Evolutionary conservation across 1,284 basidiomycete species (phyloP).

Genomic region (Trichosporon sp.): DNA sequence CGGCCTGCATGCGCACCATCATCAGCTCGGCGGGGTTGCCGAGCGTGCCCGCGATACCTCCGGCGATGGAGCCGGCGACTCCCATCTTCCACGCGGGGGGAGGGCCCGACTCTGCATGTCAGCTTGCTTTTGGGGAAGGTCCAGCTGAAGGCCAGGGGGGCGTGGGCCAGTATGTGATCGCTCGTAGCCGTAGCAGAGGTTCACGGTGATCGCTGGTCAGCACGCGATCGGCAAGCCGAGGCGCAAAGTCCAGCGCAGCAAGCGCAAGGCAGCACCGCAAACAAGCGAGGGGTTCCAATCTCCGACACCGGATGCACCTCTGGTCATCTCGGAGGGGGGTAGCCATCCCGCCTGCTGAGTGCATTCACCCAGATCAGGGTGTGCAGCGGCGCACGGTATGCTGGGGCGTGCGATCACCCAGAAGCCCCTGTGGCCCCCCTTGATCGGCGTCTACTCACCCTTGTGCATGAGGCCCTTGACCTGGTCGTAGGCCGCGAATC

Average conservation of each 20-base stretch:
- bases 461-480: conserved; percentile 75
- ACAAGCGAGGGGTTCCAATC: background rate
- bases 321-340: background rate
- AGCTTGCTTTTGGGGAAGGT: background rate
- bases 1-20: conserved; percentile 78
- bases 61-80: conserved; percentile 64
- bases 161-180: too few species aligned
- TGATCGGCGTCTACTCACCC: conserved; percentile 32
- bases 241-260: background rate
- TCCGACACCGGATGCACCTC: background rate
- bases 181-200: too few species aligned
- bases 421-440: background rate
- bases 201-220: too few species aligned
- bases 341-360: background rate
- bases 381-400: background rate
- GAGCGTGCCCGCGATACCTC: conserved; percentile 71
- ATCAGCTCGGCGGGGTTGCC: conserved; percentile 86
- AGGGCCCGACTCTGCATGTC: conserved; percentile 28
- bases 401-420: background rate
- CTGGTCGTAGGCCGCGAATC: conserved; percentile 90
- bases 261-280: background rate
- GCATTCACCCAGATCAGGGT: background rate
- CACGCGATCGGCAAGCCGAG: too few species aligned
- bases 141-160: too few species aligned
- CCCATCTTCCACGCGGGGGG: conserved; percentile 75